Evolutionary conservation across 495 filamentous ascomycete genomes (phyloP), one percentile per base, ranked within the genome.

Genomic region (Aspergillus ostianus): DNA sequence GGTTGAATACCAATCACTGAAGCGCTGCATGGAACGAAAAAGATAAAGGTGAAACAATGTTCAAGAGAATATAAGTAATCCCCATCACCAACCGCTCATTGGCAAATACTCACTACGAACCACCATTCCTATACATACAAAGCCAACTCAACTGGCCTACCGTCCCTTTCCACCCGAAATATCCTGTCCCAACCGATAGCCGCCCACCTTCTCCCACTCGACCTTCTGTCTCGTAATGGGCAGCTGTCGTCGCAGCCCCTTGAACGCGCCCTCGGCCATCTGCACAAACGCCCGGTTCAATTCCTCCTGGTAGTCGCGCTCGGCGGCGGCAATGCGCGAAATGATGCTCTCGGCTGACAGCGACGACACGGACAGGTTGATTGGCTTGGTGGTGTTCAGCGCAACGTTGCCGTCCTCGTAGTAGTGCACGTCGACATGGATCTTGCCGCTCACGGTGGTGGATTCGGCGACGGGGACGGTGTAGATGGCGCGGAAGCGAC

Each of bases 351-450:
- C 78, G 7, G 90, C 91, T 4, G 84, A 85, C 9, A 80, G 74
- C 3, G 83, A 83, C 3, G 83, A 71, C 5, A 91, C 71, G n/a
- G 82, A 81, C 4, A 79, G 62, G 26, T 77, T 75, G 26, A 95
- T 65, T 5, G 88, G 81, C 78, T 97, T 97, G 64, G 80, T 86
- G 13, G 93, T 97, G 60, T 90, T 81, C 47, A 99, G 82, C 2
- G 94, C 85, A 48, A 99, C 95, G 67, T 99, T 99, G 46, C 95
- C 95, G 74, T 99, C 95, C 76, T 99, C 95, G 81, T 98, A 99
- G 84, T 99, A 99, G 81, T 99, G 95, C 49, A 99, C 93, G 73
- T 82, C 69, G 70, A 84, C 55, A 76, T 85, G 63, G 74, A 79
- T 67, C 54, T 77, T 77, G 68, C 77, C 76, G 21, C 73, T 74